Conservation (phyloP, 306 rosid species). For the Malus orientalis region DNA sequence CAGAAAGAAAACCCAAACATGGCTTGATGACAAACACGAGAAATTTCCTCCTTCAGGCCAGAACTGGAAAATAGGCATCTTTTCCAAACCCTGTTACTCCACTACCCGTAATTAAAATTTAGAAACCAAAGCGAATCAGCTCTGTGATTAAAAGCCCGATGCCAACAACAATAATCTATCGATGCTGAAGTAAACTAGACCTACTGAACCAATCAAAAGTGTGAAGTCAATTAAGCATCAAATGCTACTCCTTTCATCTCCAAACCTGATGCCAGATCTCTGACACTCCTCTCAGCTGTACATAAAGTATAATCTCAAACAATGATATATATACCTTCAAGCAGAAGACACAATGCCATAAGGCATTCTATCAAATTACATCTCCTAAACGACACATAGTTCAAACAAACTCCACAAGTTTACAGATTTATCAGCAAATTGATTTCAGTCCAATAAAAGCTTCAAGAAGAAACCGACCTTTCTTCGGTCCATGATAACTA, state of each 20-base stretch:
- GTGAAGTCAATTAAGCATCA: neutral
- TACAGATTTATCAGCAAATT: neutral
- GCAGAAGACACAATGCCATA: neutral
- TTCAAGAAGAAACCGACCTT: neutral
- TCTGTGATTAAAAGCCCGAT: neutral
- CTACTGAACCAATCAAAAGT: neutral
- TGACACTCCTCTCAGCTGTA: neutral
- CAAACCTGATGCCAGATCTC: neutral
- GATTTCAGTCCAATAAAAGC: neutral
- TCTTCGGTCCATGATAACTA: neutral
- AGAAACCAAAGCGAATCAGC: neutral
- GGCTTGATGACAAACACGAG: neutral
- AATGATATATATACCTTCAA: neutral
- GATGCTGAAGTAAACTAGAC: neutral
- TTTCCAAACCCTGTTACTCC: neutral
- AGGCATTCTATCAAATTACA: neutral
- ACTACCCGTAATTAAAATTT: neutral
- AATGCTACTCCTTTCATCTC: neutral
- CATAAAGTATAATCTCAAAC: neutral
- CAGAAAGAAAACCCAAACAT: neutral
- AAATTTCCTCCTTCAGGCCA: neutral
- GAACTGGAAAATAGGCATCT: neutral
- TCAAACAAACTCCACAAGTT: neutral
- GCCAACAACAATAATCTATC: neutral
- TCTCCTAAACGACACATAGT: neutral